Evolutionary conservation across 208 protist species (phyloP).

Genomic region (Leishmania tropica): DNA sequence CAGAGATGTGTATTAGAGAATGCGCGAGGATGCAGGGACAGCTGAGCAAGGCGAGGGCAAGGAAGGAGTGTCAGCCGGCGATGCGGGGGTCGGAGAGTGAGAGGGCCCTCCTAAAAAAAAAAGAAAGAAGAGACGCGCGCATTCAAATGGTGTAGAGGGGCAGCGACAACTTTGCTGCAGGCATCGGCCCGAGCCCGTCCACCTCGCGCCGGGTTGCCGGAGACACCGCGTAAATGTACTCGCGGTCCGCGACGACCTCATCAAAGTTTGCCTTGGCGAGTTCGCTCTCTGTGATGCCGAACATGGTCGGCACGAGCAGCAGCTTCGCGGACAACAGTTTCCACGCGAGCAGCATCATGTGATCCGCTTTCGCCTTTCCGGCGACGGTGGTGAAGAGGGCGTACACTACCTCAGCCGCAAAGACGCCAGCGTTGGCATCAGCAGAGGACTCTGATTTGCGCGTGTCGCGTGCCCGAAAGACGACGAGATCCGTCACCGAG

Average conservation of each 20-base stretch:
- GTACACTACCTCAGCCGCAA: slow-evolving; percentile 59
- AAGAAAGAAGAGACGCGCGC: background rate
- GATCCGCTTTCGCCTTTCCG: slow-evolving; percentile 59
- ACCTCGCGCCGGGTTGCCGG: slow-evolving; percentile 16
- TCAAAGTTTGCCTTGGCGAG: slow-evolving; percentile 81
- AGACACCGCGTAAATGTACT: slow-evolving; percentile 70
- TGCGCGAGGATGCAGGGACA: background rate
- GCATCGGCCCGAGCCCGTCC: slow-evolving; percentile 37
- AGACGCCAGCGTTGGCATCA: background rate
- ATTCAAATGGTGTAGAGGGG: slow-evolving; percentile 56
- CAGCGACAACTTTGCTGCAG: slow-evolving; percentile 59
- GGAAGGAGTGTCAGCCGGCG: background rate
- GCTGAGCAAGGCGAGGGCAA: background rate
- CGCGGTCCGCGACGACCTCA: slow-evolving; percentile 46
- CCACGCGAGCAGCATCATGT: slow-evolving; percentile 62
- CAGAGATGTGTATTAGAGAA: background rate
- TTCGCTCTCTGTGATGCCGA: slow-evolving; percentile 83
- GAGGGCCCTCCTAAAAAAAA: background rate
- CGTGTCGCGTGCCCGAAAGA: slow-evolving; percentile 51
- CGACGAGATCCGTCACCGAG: slow-evolving; percentile 56
- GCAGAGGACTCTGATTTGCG: slow-evolving; percentile 4
- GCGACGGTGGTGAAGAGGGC: slow-evolving; percentile 66
- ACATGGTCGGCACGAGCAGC: slow-evolving; percentile 71
- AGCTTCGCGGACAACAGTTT: slow-evolving; percentile 53
- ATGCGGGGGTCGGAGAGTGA: background rate